Base-by-base conservation (phyloP, 805 yeast species). In the Ogataea saltuana region DNA sequence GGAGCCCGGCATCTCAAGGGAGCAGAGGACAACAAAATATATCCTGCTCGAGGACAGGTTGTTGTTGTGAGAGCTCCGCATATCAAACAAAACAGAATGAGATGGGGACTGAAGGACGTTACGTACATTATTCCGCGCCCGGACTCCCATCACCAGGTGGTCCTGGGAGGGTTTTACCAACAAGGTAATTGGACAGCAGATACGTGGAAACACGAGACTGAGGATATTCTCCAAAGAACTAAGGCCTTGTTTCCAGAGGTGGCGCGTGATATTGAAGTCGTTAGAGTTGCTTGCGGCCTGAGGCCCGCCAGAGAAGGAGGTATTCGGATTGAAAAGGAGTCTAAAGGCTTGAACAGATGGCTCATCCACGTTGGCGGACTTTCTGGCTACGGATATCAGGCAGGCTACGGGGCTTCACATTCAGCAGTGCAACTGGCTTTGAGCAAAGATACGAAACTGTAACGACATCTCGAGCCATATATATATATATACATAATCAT, bases 1-100 rank as follows among this genome's bases (percentile, higher is more conserved):
- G 86, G 89, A 9, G 85, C 93, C 2, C 69, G 68, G 35, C 58
- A 62, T 2, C 64, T 87, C 5, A 80, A 80, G 6, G 93, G 90
- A 10, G 87, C 83, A 13, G 64, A 68, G 16, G 95, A 87, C 56
- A 48, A 65, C 7, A 64, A 67, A 1, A 75, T 83, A 15, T 83
- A 80, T 51, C 91, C 95, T 6, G 78, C 86, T 1, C 69, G 95
- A 45, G 95, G 95, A 4, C 95, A 86, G 57, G 88, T 85, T 19
- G 83, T 85, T 15, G 81, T 85, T 8, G 71, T 85, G 17, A 74
- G 71, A 47, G 88, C 88, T 0, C 88, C 89, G 3, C 85, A 83
- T 53, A 69, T 85, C 46, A 67, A 66, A 25, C 80, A 78, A 53
- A 85, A 83, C 59, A 64, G 63, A 47, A 57, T 78, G 70, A 65